These are phyloP conservation scores for Setaria viridis DNA, from an alignment of 202 grass and related monocot species.

Conservation along the genomic window DNA sequence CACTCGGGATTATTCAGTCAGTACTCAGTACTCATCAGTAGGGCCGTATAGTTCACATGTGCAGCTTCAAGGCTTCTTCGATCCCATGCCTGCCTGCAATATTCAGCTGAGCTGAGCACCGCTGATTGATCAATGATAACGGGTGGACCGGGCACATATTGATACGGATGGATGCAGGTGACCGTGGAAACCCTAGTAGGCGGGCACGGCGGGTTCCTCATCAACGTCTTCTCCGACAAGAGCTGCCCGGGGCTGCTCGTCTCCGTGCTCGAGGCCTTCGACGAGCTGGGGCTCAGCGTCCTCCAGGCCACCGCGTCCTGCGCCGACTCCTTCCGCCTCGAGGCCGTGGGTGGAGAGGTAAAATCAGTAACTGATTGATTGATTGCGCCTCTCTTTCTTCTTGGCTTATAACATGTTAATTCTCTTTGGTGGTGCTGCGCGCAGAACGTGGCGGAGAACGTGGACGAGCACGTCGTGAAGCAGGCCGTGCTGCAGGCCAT, in stretches of 20 bases:
- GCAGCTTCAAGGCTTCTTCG: background rate
- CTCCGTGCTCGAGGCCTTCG: constrained; percentile 84
- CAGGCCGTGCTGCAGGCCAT: constrained; percentile 87
- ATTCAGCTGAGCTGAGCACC: constrained; percentile 5
- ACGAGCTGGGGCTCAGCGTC: constrained; percentile 86
- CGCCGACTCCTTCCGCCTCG: constrained; percentile 78
- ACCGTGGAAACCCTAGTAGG: constrained; percentile 77
- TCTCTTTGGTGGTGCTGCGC: background rate
- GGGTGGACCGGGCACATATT: background rate
- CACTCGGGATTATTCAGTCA: constrained; percentile 16
- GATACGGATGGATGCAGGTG: constrained; percentile 51
- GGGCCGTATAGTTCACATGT: constrained; percentile 28
- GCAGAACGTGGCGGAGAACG: constrained; percentile 64
- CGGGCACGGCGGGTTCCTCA: constrained; percentile 72
- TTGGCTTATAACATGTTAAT: background rate
- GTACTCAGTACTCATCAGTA: background rate
- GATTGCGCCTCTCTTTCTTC: too few relatives aligned
- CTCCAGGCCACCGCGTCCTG: constrained; percentile 87
- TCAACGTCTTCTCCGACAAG: constrained; percentile 89
- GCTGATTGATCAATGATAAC: constrained; percentile 26
- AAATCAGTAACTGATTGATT: too few relatives aligned
- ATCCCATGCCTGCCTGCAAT: constrained; percentile 8
- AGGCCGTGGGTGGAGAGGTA: constrained; percentile 82
- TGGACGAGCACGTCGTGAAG: constrained; percentile 78
- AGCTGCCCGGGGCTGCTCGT: constrained; percentile 81